A percentile compares a stretch with the other conserved stretches of the same genome.
Conservation (phyloP, 2,329 filamentous ascomycete genomes). For the Colletotrichum costaricense region DNA sequence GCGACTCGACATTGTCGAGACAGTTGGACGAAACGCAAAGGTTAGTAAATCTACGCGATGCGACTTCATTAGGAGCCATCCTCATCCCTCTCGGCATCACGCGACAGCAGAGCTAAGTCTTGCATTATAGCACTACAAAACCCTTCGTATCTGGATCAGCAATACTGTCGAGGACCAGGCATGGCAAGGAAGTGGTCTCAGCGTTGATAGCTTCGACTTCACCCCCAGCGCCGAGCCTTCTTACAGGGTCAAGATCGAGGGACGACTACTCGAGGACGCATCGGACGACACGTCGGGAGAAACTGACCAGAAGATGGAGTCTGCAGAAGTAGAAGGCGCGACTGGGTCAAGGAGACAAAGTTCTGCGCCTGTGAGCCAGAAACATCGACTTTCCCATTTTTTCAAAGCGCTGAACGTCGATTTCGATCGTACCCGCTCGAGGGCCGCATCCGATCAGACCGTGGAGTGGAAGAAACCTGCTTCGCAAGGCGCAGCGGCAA, state of each 20-base stretch:
- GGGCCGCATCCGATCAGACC: constrained; percentile 63
- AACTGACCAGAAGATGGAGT: constrained; percentile 54
- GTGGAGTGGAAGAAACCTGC: constrained; percentile 91
- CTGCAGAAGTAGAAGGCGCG: constrained; percentile 47
- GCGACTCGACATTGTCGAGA: constrained; percentile 88
- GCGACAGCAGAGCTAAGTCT: not conserved
- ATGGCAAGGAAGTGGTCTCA: constrained; percentile 81
- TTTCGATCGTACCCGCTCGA: constrained; percentile 72
- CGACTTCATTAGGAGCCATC: not conserved
- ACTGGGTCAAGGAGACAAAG: constrained; percentile 46
- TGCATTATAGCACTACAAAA: constrained; percentile 74
- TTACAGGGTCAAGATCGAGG: constrained; percentile 93
- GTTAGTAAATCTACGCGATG: constrained; percentile 47
- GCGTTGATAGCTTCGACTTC: constrained; percentile 84
- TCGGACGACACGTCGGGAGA: constrained; percentile 53
- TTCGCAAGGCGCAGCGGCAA: constrained; percentile 63
- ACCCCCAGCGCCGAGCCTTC: constrained; percentile 80
- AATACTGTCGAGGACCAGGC: constrained; percentile 95
- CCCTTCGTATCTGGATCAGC: constrained; percentile 91
- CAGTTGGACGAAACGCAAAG: constrained; percentile 79
- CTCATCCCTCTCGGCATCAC: not conserved
- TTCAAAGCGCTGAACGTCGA: constrained; percentile 84
- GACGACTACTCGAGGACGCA: constrained; percentile 80
- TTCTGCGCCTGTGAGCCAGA: constrained; percentile 51
- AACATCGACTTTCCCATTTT: constrained; percentile 78